These are phyloP conservation scores for Neurospora cerealis DNA, from an alignment of 495 filamentous ascomycete species.

Conservation along the genomic window DNA sequence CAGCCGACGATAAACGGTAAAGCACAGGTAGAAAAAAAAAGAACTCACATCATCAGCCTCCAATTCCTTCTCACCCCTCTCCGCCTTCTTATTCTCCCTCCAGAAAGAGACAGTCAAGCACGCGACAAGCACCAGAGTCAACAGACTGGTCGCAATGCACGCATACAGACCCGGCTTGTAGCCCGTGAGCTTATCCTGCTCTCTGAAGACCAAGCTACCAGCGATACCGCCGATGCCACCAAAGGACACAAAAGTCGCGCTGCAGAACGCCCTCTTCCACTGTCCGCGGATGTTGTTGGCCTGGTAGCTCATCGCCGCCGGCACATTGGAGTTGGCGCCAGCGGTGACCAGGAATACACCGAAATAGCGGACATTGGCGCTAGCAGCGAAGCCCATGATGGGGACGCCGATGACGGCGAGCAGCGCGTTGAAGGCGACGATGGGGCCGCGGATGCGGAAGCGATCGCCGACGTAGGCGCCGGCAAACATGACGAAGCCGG, in stretches of 20 bases:
- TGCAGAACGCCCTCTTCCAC: conserved; percentile 55
- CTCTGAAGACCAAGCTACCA: conserved; percentile 46
- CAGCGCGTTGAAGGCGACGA: conserved; percentile 45
- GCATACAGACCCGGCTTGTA: conserved; percentile 38
- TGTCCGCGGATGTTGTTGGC: conserved; percentile 61
- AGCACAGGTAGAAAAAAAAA: neutral
- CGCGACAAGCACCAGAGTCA: conserved; percentile 27
- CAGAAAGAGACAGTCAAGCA: conserved; percentile 22
- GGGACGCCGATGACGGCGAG: conserved; percentile 38
- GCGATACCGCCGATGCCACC: conserved; percentile 55
- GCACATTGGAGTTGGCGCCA: conserved; percentile 52
- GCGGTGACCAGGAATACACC: conserved; percentile 55
- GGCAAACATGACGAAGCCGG: conserved; percentile 48
- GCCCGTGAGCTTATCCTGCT: conserved; percentile 19
- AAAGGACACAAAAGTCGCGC: conserved; percentile 47
- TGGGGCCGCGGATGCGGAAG: conserved; percentile 45
- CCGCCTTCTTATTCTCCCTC: conserved; percentile 30
- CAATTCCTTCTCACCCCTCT: conserved; percentile 34
- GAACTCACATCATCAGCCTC: conserved; percentile 31
- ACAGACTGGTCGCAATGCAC: conserved; percentile 28
- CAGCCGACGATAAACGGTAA: conserved; percentile 1
- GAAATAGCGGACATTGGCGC: conserved; percentile 46
- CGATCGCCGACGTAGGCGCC: conserved; percentile 46
- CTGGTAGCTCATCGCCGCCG: conserved; percentile 49
- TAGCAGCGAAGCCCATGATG: conserved; percentile 42